Percentiles rank a stretch among this genome's conserved stretches.
Conservation (phyloP, 129 eudicot species). For the Tanacetum coccineum region DNA sequence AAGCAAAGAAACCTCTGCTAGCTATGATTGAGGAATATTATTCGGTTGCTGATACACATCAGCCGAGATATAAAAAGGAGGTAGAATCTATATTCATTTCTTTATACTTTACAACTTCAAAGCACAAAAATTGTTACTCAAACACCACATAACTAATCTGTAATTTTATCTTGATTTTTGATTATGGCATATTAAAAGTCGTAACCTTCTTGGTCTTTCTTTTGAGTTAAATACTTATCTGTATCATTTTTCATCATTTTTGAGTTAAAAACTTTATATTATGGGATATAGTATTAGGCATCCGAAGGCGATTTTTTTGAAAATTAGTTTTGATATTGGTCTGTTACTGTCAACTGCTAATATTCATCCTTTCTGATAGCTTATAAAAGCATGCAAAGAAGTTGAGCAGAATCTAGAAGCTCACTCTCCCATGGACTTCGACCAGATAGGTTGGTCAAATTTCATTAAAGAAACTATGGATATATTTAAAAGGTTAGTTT, state of each 20-base stretch:
- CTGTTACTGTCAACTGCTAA: too few species aligned
- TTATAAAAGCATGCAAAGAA: neutral
- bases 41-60: conserved; percentile 42
- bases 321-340: neutral
- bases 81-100: conserved; percentile 24
- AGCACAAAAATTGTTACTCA: too few species aligned
- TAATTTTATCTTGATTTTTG: too few species aligned
- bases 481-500: neutral
- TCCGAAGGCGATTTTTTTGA: neutral
- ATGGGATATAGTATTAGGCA: too few species aligned
- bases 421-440: neutral
- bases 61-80: conserved; percentile 38
- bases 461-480: neutral
- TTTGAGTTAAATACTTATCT: neutral
- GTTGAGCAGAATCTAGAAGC: neutral
- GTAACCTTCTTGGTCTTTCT: too few species aligned
- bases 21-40: conserved; percentile 41
- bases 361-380: neutral
- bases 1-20: conserved; percentile 24
- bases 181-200: too few species aligned
- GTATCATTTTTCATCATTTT: too few species aligned
- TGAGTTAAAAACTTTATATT: too few species aligned
- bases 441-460: neutral
- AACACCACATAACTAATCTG: too few species aligned
- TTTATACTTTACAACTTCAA: neutral